Evolutionary conservation across 1,139 yeast species (phyloP), one percentile per base, ranked within the genome.

Genomic region (Hemisphaericaspora lyxosophila): DNA sequence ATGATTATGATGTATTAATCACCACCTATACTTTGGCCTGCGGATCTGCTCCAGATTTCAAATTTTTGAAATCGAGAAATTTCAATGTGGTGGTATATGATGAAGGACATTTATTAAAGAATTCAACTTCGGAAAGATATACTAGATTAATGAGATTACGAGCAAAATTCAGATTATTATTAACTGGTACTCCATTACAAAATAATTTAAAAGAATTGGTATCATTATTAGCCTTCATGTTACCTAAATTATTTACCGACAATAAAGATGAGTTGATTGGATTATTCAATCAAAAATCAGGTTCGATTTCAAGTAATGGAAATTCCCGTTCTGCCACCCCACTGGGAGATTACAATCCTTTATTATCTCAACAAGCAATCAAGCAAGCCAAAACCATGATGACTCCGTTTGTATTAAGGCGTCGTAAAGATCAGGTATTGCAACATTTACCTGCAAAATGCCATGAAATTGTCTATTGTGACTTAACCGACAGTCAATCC

Each of bases 111-210:
- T 81, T 92, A 84, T 71, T 92, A 50, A 92, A 92, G 58, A 92
- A 94, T 60, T 86, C 96, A 2, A 73, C 78, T 46, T 80, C 94
- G 12, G 97, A 90, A 51, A 74, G 99, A 51, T 92, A 92, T 57
- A 73, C 67, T 44, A 90, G 89, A 60, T 70, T 92, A 46, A 90
- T 90, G 95, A 79, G 80, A 53, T 67, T 92, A 31, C 75, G 72
- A 42, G 97, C 94, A 1, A 75, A 78, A 18, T 94, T 92, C 62
- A 74, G 98, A 51, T 64, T 94, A 31, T 63, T 92, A 36, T 73
- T 92, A 45, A 92, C 99, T 0, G 99, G 99, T 60, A 92, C 99
- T 0, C 99, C 99, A 6, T 69, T 94, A 43, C 99, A 92, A 56
- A 92, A 92, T 57, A 92, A 92, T 56, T 69, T 92, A 53, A 80